Conservation (phyloP, 2,329 filamentous ascomycete genomes). For the Hypoxylon sp. region DNA sequence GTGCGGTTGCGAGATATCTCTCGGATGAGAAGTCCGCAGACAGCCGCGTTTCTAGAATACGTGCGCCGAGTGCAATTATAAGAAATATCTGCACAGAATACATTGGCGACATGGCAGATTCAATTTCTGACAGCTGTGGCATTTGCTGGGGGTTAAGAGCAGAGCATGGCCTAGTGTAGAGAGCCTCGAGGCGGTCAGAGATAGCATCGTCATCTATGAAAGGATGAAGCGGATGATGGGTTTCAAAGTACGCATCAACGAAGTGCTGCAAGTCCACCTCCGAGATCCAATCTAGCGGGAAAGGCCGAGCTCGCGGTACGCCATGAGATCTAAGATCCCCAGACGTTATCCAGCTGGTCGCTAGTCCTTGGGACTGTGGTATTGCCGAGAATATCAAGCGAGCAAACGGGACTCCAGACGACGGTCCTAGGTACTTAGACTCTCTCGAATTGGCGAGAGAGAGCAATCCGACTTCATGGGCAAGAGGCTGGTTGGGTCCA, state of each 20-base stretch:
- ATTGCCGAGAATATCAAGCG: conserved; percentile 49
- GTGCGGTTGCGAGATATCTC: conserved; percentile 49
- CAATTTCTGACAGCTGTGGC: conserved; percentile 43
- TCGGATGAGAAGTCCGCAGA: conserved; percentile 46
- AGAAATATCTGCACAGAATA: conserved; percentile 48
- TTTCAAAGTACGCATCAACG: conserved; percentile 50
- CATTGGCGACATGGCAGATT: conserved; percentile 34
- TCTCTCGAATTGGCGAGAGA: conserved; percentile 48
- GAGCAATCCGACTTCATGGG: conserved; percentile 49
- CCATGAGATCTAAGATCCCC: conserved; percentile 3
- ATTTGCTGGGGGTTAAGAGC: conserved; percentile 40
- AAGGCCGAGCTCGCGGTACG: conserved; percentile 15
- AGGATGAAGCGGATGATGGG: conserved; percentile 49
- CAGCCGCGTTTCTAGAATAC: conserved; percentile 46
- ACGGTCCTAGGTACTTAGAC: conserved; percentile 51
- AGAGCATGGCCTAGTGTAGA: conserved; percentile 42
- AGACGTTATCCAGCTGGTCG: conserved; percentile 30
- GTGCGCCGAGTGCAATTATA: conserved; percentile 49
- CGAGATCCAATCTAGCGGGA: conserved; percentile 32
- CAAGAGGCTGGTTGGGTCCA: conserved; percentile 41
- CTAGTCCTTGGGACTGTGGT: conserved; percentile 37
- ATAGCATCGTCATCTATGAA: conserved; percentile 50
- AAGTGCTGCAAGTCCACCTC: conserved; percentile 44
- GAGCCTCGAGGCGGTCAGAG: conserved; percentile 46
- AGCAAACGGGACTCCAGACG: conserved; percentile 49